Conservation (phyloP, 495 filamentous ascomycete species). For the Aspergillus panamensis region DNA sequence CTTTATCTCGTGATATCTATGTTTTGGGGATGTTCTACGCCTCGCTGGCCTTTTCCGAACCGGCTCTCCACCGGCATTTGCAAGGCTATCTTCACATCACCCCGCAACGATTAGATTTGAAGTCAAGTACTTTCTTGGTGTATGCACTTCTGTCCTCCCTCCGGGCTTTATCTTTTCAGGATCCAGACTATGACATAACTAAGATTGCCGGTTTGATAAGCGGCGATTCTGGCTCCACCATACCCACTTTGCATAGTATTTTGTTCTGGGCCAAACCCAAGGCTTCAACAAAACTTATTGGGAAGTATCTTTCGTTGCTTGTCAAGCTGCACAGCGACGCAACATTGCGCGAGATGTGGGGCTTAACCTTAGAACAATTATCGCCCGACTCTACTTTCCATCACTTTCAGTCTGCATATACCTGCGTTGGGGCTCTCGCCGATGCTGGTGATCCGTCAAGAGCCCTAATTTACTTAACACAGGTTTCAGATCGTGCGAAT, state of each 20-base stretch:
- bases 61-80: slow-evolving; percentile 29
- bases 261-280: slow-evolving; percentile 18
- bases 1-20: slow-evolving; percentile 10
- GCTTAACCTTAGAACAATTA: slow-evolving; percentile 14
- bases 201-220: slow-evolving; percentile 28
- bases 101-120: background rate
- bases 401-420: slow-evolving; percentile 24
- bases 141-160: slow-evolving; percentile 22
- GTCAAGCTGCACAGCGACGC: slow-evolving; percentile 18
- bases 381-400: background rate
- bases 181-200: slow-evolving; percentile 22
- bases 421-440: slow-evolving; percentile 23
- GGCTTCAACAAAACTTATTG: background rate
- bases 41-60: slow-evolving; percentile 25
- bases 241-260: slow-evolving; percentile 23
- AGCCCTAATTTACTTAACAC: slow-evolving; percentile 25
- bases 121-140: slow-evolving; percentile 19
- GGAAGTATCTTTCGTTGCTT: slow-evolving; percentile 27
- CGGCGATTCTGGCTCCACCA: slow-evolving; percentile 19
- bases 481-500: slow-evolving; percentile 26
- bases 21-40: slow-evolving; percentile 31
- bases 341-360: slow-evolving; percentile 23
- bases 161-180: slow-evolving; percentile 23
- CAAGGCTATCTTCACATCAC: slow-evolving; percentile 11
- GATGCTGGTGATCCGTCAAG: slow-evolving; percentile 16